These are phyloP conservation scores for Alternaria sp. DNA, from an alignment of 2,329 filamentous ascomycete genomes.

Conservation along the genomic window DNA sequence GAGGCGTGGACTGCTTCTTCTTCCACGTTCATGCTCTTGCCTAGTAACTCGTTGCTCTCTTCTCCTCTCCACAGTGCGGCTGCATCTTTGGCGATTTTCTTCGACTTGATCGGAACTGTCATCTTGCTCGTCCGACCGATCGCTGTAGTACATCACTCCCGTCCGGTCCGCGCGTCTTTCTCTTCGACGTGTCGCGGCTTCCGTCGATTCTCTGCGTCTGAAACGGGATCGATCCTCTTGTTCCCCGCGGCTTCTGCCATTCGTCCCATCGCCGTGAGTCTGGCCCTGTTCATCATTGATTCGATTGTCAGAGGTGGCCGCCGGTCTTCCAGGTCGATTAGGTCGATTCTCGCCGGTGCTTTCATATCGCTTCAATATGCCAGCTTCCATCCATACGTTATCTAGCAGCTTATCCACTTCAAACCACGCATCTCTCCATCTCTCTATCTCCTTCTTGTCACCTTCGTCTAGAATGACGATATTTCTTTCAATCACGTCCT, in stretches of 20 bases:
- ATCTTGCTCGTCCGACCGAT: neutral
- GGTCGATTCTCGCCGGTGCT: neutral
- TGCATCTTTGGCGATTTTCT: neutral
- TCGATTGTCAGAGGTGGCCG: too few relatives aligned
- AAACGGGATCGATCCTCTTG: rapidly evolving
- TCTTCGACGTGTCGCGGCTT: neutral
- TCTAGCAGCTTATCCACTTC: neutral
- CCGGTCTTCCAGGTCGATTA: neutral
- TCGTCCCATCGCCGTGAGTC: neutral
- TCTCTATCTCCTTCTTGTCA: neutral
- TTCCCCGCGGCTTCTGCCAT: neutral
- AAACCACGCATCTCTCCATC: neutral
- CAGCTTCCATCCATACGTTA: neutral
- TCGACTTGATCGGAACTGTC: neutral
- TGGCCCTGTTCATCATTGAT: too few relatives aligned
- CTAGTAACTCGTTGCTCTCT: neutral
- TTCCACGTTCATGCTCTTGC: neutral
- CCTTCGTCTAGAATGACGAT: neutral
- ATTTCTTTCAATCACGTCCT: neutral
- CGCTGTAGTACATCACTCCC: neutral
- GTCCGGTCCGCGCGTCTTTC: neutral
- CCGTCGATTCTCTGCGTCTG: neutral
- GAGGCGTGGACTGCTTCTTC: neutral
- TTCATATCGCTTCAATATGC: neutral
- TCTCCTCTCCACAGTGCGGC: too few relatives aligned